Percentiles rank a stretch among this genome's conserved stretches.
These are phyloP conservation scores for Pleurotus cornucopiae DNA, from an alignment of 768 basidiomycete genomes.

Conservation along the genomic window DNA sequence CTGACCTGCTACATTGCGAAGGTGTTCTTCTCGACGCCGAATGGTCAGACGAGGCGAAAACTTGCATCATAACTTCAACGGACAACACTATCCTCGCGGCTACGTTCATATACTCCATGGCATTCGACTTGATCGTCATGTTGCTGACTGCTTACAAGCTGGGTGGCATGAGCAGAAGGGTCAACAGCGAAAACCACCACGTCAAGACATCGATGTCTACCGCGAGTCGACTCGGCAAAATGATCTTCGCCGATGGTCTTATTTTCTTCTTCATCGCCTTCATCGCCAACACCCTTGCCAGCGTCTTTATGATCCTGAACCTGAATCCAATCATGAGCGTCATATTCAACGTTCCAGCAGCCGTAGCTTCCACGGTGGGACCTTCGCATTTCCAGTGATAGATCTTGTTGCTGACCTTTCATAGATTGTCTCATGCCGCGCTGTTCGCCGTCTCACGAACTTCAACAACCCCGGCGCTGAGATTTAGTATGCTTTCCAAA, in stretches of 20 bases:
- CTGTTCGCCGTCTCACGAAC: slow-evolving; percentile 37
- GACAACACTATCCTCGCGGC: slow-evolving; percentile 63
- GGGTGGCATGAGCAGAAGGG: slow-evolving; percentile 17
- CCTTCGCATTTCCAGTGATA: neutral
- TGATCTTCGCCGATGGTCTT: slow-evolving; percentile 73
- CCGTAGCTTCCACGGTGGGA: slow-evolving; percentile 60
- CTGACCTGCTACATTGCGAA: slow-evolving; percentile 14
- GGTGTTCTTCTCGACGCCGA: slow-evolving; percentile 54
- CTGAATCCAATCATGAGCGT: slow-evolving; percentile 70
- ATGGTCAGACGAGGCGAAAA: slow-evolving; percentile 39
- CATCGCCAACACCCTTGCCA: slow-evolving; percentile 37
- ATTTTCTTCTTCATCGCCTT: slow-evolving; percentile 77
- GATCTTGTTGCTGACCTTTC: no score
- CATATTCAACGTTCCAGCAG: slow-evolving; percentile 70
- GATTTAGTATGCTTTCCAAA: neutral
- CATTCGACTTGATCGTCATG: slow-evolving; percentile 63
- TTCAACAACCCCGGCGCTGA: slow-evolving; percentile 12
- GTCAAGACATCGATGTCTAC: slow-evolving; percentile 17
- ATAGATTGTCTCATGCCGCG: slow-evolving; percentile 27
- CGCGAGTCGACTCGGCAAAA: slow-evolving; percentile 45
- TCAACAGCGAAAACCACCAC: slow-evolving; percentile 5
- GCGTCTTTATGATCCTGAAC: slow-evolving; percentile 66
- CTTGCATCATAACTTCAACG: slow-evolving; percentile 55
- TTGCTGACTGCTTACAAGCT: slow-evolving; percentile 60
- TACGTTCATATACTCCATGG: slow-evolving; percentile 76